A percentile compares a stretch with the other conserved stretches of the same genome.
These are phyloP conservation scores for Hypoxylon sp. DNA, from an alignment of 2,329 filamentous ascomycete genomes.

Conservation along the genomic window DNA sequence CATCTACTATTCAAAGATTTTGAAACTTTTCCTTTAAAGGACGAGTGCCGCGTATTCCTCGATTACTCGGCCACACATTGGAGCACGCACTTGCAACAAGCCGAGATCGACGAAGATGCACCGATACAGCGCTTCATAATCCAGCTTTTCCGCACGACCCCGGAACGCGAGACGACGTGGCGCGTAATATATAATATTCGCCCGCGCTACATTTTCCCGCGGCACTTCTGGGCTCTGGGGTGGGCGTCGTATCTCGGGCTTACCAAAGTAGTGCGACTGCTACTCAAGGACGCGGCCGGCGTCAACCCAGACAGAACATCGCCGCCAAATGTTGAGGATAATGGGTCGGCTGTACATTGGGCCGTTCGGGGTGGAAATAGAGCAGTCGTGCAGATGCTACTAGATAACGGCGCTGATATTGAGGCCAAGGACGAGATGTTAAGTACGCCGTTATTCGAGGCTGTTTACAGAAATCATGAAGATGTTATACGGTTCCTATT, in stretches of 20 bases:
- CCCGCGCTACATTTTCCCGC: rapidly evolving
- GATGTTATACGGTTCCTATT: not conserved
- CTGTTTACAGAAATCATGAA: not conserved
- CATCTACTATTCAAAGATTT: constrained; percentile 17
- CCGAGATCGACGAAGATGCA: not conserved
- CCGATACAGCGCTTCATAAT: not conserved
- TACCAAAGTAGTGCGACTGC: not conserved
- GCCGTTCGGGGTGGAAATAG: not conserved
- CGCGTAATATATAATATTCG: not conserved
- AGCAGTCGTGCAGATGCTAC: not conserved
- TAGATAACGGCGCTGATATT: not conserved
- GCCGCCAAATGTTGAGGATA: not conserved
- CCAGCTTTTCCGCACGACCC: not conserved
- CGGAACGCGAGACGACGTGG: not conserved
- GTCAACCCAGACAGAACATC: not conserved
- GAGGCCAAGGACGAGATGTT: not conserved
- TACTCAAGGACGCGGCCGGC: not conserved
- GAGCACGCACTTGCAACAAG: constrained; percentile 15
- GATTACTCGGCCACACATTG: constrained; percentile 33
- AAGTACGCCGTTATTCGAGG: not conserved
- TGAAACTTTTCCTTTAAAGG: constrained; percentile 1
- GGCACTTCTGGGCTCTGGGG: not conserved
- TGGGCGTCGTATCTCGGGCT: not conserved
- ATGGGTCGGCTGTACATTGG: not conserved
- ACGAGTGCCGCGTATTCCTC: not conserved